phyloP scores from a whole-genome alignment of 2,329 filamentous ascomycete species.

The Exophiala sideris region DNA sequence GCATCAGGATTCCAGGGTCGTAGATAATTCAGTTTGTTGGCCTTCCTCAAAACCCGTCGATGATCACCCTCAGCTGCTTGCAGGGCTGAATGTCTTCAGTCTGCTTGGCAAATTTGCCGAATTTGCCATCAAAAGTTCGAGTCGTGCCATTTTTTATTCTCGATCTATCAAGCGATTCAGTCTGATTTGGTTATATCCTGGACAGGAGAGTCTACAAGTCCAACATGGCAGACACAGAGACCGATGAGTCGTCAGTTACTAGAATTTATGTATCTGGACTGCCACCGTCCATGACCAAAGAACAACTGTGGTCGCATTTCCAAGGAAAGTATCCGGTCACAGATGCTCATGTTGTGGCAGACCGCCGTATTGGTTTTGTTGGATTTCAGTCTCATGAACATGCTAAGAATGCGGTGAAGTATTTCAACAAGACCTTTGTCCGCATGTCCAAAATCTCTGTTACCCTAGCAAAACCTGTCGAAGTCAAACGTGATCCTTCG shows the following conservation, averaged over 20 bases:
- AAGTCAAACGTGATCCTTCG: slow-evolving; percentile 30
- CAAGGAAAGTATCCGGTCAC: slow-evolving; percentile 73
- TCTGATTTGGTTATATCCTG: too few species aligned
- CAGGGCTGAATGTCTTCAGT: too few species aligned
- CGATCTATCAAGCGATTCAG: too few species aligned
- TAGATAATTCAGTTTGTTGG: too few species aligned
- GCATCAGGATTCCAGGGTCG: too few species aligned
- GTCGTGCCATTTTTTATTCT: too few species aligned
- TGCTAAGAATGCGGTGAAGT: slow-evolving; percentile 79
- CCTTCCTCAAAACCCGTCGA: too few species aligned
- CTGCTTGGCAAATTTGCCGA: too few species aligned
- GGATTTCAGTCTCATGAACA: slow-evolving; percentile 82
- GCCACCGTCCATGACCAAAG: slow-evolving; percentile 78
- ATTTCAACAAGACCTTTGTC: slow-evolving; percentile 93
- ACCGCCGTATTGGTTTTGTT: slow-evolving; percentile 90
- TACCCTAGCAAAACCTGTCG: slow-evolving; percentile 79
- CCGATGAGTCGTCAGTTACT: slow-evolving; percentile 44
- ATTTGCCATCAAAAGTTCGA: too few species aligned
- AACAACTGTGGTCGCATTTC: slow-evolving; percentile 87
- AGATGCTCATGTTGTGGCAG: slow-evolving; percentile 85
- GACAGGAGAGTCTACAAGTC: background rate
- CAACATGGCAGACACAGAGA: slow-evolving; percentile 4
- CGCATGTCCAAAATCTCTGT: slow-evolving; percentile 92
- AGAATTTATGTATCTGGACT: slow-evolving; percentile 70
- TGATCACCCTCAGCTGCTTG: too few species aligned